A percentile compares a stretch with the other conserved stretches of the same genome.
These are phyloP conservation scores for Cryptococcus hybrid DNA, from an alignment of 1,284 basidiomycete species.

Conservation along the genomic window DNA sequence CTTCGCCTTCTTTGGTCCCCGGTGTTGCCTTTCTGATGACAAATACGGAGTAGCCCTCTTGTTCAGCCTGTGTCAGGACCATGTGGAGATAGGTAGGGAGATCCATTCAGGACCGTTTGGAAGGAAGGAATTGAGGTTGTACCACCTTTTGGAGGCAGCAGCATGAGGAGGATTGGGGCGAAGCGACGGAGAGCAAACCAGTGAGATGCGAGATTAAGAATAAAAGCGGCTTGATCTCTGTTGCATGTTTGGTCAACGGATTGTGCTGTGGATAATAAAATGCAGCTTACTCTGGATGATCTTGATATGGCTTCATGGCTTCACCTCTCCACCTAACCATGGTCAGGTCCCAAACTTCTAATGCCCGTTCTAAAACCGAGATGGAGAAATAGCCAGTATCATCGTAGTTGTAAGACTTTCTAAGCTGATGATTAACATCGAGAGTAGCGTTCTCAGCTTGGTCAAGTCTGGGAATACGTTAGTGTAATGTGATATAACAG, in stretches of 20 bases:
- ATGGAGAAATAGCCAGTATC: slow-evolving; percentile 87
- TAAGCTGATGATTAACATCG: slow-evolving; percentile 35
- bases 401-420: slow-evolving; percentile 76
- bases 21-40: slow-evolving; percentile 56
- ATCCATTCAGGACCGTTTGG: slow-evolving; percentile 71
- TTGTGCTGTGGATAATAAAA: neutral
- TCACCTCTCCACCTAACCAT: slow-evolving; percentile 82
- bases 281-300: slow-evolving; percentile 67
- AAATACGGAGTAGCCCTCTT: slow-evolving; percentile 88
- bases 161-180: slow-evolving; percentile 25
- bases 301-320: slow-evolving; percentile 72
- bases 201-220: slow-evolving; percentile 81
- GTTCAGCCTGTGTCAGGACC: slow-evolving; percentile 81
- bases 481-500: neutral
- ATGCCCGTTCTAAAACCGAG: slow-evolving; percentile 54
- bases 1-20: slow-evolving; percentile 15
- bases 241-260: neutral
- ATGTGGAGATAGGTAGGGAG: slow-evolving; percentile 75
- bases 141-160: slow-evolving; percentile 64
- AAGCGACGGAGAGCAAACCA: slow-evolving; percentile 89
- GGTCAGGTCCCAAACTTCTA: slow-evolving; percentile 77
- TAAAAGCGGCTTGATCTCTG: slow-evolving; percentile 80
- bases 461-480: slow-evolving; percentile 46
- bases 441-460: slow-evolving; percentile 50
- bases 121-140: slow-evolving; percentile 83